Base-by-base conservation (phyloP, 2,329 filamentous ascomycete genomes). In the Sarocladiaceae sp. region DNA sequence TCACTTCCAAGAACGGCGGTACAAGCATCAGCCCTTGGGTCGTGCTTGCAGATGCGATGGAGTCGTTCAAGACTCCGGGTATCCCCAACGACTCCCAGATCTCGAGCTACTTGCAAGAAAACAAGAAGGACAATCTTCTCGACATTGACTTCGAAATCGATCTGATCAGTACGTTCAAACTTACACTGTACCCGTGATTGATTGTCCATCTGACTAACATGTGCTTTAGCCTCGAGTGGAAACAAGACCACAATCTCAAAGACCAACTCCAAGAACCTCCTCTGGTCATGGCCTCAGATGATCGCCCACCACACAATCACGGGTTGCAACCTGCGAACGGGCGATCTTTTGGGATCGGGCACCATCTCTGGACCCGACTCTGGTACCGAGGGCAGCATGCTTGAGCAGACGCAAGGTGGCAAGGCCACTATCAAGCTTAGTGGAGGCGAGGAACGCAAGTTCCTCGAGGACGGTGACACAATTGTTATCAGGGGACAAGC, bases 211-310 rank as follows among this genome's bases (percentile, higher is more conserved):
- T 40, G 2, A 29, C 12, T 31, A 15, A 11, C 13, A 29, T 6
- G 11, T 18, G 42, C 8, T 0, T 11, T n/a, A 71, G 66, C 67
- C 3, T 55, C 62, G 29, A 55, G 56, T 10, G 67, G 66, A 3
- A 57, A 63, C 42, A 68, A 62, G 42, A 66, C 60, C 2, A 60
- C 63, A n/a, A 60, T 72, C 12, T 63, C 58, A 15, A 60, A 58
- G 39, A 70, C 69, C 5, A 71, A 62, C 47, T 65, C 68, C 1
- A 64, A 58, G 18, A 67, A 75, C 49, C 73, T 94, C 1, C 75
- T 93, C 1, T 94, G 84, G 77, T 92, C 88, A 0, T 94, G 90
- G 71, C 79, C 87, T 1, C 90, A 94, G 64, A 92, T 93, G 88
- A 73, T 94, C 29, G 80, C 89, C 0, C 89, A 94, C 67, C 89